Evolutionary conservation across 192 early-diverging fungal genomes (phyloP), one percentile per base, ranked within the genome.

Genomic region (Umbelopsis ramanniana): DNA sequence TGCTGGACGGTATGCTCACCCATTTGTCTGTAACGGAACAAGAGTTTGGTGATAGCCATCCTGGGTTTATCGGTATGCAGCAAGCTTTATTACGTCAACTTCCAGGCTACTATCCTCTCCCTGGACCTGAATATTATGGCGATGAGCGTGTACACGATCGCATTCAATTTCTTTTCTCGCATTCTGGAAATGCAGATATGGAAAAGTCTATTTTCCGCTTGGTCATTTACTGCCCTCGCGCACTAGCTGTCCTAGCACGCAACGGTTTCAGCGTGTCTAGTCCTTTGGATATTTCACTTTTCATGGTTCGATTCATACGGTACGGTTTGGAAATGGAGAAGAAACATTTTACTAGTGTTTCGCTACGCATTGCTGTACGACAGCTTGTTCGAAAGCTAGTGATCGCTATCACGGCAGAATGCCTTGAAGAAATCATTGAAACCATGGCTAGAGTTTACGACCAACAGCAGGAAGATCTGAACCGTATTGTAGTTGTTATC

Each of bases 31-130:
- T 63, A 19, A 63, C 57, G 2, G 57, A 63, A 33, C 57, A 63
- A 63, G 57, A 63, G 33, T 63, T 63, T 63, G 57, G 57, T 2
- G 57, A 63, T 63, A 63, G 29, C 12, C 57, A 63, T 63, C 33
- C 57, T 37, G 57, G 57, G 4, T 63, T 63, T 63, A 63, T 63
- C 37, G 57, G 57, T 63, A 63, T 63, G 57, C 57, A 63, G 57
- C 57, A 63, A 63, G 57, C 57, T 22, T 17, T 63, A 15, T 63
- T 63, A 35, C 57, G 57, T 17, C 29, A 63, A 35, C 33, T 63
- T 7, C 57, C 57, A 37, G 57, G 57, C 11, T 63, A 63, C 33
- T 63, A 63, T 6, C 57, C 57, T 0, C 33, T 63, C 6, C 57
- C 57, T 35, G 57, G 33, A 0, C 29, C 57, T 3, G 57, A 63